Evolutionary conservation across 305 asterid species (phyloP).

Genomic region (Solanum chacoense): DNA sequence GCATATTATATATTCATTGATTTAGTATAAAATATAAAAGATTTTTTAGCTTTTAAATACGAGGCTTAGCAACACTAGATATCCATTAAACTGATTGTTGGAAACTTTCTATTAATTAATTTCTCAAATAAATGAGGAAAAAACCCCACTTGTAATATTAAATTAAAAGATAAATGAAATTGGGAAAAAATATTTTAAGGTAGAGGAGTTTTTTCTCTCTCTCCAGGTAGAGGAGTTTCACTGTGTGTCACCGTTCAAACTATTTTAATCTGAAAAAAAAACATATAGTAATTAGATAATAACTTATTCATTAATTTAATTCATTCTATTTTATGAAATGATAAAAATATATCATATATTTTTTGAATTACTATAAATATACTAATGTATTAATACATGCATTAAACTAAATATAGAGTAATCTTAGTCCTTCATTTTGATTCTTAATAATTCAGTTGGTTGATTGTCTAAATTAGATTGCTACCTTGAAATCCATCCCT

Average conservation of each 20-base stretch:
- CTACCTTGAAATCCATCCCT: rapidly evolving
- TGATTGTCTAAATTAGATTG: not conserved
- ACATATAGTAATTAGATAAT: not conserved
- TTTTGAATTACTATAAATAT: not conserved
- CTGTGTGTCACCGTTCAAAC: not conserved
- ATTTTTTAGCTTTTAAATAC: too few species aligned
- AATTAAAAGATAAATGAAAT: too few species aligned
- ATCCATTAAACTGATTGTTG: not conserved
- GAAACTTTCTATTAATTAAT: not conserved
- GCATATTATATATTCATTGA: too few species aligned
- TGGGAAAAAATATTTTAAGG: too few species aligned
- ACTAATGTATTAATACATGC: not conserved
- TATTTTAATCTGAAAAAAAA: not conserved
- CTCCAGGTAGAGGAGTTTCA: too few species aligned
- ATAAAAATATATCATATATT: not conserved
- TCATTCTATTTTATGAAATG: not conserved
- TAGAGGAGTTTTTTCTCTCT: too few species aligned
- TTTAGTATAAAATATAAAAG: too few species aligned
- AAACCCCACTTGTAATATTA: too few species aligned
- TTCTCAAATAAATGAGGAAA: not conserved
- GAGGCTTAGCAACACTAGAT: too few species aligned
- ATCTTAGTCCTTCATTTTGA: not conserved
- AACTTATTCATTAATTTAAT: not conserved
- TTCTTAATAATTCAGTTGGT: not conserved
- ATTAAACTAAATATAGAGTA: not conserved